phyloP scores from a whole-genome alignment of 1,284 basidiomycete species.

The Sporisorium iseilematis-ciliati region DNA sequence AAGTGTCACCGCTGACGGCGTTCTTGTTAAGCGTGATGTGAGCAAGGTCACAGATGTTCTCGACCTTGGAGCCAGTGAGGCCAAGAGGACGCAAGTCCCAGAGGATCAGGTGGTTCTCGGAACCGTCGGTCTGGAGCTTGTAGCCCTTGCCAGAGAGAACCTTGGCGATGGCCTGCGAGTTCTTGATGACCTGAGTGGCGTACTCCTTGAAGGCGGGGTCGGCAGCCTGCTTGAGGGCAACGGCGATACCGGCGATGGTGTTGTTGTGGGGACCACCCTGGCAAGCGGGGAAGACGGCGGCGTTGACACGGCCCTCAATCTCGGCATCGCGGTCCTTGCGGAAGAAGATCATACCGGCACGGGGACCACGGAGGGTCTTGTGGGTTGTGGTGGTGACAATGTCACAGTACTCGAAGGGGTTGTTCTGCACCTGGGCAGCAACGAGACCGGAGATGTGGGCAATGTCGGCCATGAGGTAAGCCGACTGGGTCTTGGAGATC shows the following conservation, averaged over 20 bases:
- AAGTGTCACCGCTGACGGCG: slow-evolving; percentile 89
- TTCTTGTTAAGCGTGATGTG: slow-evolving; percentile 87
- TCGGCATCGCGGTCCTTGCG: slow-evolving; percentile 88
- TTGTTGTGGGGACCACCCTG: slow-evolving; percentile 99
- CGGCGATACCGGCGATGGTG: slow-evolving; percentile 95
- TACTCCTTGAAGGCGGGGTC: slow-evolving; percentile 92
- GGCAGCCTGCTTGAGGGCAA: slow-evolving; percentile 91
- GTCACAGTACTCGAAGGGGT: slow-evolving; percentile 96
- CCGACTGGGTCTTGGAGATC: slow-evolving; percentile 87
- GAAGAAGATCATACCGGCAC: slow-evolving; percentile 99
- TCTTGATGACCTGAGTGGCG: slow-evolving; percentile 89
- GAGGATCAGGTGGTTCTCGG: slow-evolving; percentile 97
- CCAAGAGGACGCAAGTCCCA: slow-evolving; percentile 97
- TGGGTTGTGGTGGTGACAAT: slow-evolving; percentile 78
- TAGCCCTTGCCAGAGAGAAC: slow-evolving; percentile 71
- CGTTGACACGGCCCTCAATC: slow-evolving; percentile 95
- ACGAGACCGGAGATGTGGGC: not conserved
- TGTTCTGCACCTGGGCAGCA: slow-evolving; percentile 90
- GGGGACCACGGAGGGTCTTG: slow-evolving; percentile 98
- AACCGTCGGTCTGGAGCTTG: slow-evolving; percentile 95
- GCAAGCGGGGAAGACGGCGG: slow-evolving; percentile 99
- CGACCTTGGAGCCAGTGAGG: slow-evolving; percentile 95
- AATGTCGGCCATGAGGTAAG: slow-evolving; percentile 79
- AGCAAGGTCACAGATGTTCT: slow-evolving; percentile 96
- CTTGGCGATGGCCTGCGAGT: slow-evolving; percentile 66